Evolutionary conservation across 176 grass and related monocot genomes (phyloP).

Genomic region (Phyllostachys edulis): DNA sequence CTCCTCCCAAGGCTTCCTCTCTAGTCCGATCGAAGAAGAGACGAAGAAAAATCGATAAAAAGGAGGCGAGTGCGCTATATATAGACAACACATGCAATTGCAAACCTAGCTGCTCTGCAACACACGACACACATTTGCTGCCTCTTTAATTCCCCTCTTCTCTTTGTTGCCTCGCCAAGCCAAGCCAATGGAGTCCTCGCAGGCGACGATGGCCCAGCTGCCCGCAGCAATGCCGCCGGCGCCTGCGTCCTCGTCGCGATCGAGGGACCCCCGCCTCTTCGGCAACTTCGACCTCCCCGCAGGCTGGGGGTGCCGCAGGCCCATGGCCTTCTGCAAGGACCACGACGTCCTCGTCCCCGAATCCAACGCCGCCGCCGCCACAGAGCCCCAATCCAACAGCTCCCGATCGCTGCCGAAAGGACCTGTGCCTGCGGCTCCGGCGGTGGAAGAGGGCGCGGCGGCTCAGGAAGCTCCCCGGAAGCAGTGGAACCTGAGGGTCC

Average conservation of each 20-base stretch:
- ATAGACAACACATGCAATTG: conserved; percentile 42
- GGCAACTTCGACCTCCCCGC: conserved; percentile 43
- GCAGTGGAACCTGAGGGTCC: conserved; percentile 54
- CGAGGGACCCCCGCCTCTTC: conserved; percentile 36
- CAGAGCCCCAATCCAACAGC: background rate
- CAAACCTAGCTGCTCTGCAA: conserved; percentile 24
- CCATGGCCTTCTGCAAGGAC: conserved; percentile 49
- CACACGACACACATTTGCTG: conserved; percentile 29
- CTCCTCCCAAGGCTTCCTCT: background rate
- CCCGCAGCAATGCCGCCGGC: conserved; percentile 1
- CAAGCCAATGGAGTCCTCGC: conserved; percentile 41
- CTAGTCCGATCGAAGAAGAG: background rate
- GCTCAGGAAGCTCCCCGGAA: conserved; percentile 25
- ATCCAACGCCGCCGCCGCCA: background rate
- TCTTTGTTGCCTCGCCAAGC: background rate
- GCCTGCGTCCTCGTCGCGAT: background rate
- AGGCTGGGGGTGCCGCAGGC: conserved; percentile 42
- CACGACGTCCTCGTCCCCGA: background rate
- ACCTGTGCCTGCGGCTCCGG: background rate
- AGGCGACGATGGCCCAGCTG: background rate
- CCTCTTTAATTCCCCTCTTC: conserved; percentile 39
- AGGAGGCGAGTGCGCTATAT: conserved; percentile 5
- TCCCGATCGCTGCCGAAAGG: conserved; percentile 8
- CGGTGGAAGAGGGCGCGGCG: background rate
- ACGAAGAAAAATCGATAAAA: background rate